These are phyloP conservation scores for Saccharomyces jurei DNA, from an alignment of 805 yeast genomes.

Conservation along the genomic window DNA sequence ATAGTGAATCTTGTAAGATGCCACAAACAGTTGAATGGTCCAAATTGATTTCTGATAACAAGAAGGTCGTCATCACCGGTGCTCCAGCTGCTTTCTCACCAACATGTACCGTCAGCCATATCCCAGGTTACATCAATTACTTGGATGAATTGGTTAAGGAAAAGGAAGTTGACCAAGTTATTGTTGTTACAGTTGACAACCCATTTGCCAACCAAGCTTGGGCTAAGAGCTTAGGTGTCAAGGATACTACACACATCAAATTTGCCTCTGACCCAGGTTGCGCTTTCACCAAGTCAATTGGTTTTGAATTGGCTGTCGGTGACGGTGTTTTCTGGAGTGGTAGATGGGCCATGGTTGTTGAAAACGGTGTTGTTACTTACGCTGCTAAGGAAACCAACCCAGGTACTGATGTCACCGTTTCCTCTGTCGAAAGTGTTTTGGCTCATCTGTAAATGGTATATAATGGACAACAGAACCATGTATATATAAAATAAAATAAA, in stretches of 20 bases:
- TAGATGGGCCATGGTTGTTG: constrained; percentile 68
- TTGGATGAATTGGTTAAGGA: constrained; percentile 40
- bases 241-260: constrained; percentile 33
- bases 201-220: constrained; percentile 67
- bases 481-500: neutral
- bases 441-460: constrained; percentile 19
- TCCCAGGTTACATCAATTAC: constrained; percentile 56
- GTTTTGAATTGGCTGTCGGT: constrained; percentile 48
- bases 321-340: constrained; percentile 50
- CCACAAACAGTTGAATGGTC: constrained; percentile 23
- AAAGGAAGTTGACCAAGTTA: constrained; percentile 55
- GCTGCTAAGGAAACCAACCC: constrained; percentile 33
- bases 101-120: constrained; percentile 63
- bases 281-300: constrained; percentile 49
- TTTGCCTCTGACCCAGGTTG: constrained; percentile 65
- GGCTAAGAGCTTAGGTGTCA: constrained; percentile 39
- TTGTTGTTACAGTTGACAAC: constrained; percentile 60
- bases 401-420: constrained; percentile 32
- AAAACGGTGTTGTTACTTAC: constrained; percentile 46
- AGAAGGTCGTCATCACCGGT: constrained; percentile 60
- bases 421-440: constrained; percentile 30
- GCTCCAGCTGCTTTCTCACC: constrained; percentile 90
- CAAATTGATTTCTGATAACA: constrained; percentile 28
- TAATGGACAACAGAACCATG: neutral
- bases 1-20: constrained; percentile 23